Evolutionary conservation across 345 rosid species (phyloP).

Genomic region (Gynandropsis gynandra): DNA sequence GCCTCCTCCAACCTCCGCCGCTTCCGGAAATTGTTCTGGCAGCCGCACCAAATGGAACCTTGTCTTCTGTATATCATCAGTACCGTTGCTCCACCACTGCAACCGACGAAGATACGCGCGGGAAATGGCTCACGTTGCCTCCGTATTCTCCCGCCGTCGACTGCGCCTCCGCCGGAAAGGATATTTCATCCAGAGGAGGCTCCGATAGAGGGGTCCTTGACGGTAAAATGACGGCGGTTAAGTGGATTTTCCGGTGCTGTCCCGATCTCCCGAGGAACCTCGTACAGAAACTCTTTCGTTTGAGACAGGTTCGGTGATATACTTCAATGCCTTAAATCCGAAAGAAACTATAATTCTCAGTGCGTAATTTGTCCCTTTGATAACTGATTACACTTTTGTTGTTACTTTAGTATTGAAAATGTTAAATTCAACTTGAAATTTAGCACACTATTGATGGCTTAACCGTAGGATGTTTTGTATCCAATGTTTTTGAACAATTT

Average conservation of each 20-base stretch:
- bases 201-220: constrained; percentile 11
- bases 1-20: constrained; percentile 23
- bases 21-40: constrained; percentile 4
- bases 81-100: constrained; percentile 24
- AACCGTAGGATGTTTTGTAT: too few relatives aligned
- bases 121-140: constrained; percentile 66
- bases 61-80: constrained; percentile 8
- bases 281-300: constrained; percentile 78
- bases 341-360: neutral
- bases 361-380: neutral
- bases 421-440: too few relatives aligned
- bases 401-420: too few relatives aligned
- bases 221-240: constrained; percentile 53
- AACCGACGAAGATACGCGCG: constrained; percentile 21
- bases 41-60: neutral
- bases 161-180: constrained; percentile 43
- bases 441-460: too few relatives aligned
- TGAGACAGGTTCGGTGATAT: constrained; percentile 58
- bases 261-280: constrained; percentile 79
- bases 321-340: neutral
- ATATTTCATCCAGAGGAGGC: constrained; percentile 20
- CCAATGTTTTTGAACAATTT: too few relatives aligned
- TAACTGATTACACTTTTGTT: too few relatives aligned
- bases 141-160: constrained; percentile 43
- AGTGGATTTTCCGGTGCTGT: constrained; percentile 79